A percentile compares a stretch with the other conserved stretches of the same genome.
Conservation (phyloP, 2,329 filamentous ascomycete genomes). For the Alternaria alternata region DNA sequence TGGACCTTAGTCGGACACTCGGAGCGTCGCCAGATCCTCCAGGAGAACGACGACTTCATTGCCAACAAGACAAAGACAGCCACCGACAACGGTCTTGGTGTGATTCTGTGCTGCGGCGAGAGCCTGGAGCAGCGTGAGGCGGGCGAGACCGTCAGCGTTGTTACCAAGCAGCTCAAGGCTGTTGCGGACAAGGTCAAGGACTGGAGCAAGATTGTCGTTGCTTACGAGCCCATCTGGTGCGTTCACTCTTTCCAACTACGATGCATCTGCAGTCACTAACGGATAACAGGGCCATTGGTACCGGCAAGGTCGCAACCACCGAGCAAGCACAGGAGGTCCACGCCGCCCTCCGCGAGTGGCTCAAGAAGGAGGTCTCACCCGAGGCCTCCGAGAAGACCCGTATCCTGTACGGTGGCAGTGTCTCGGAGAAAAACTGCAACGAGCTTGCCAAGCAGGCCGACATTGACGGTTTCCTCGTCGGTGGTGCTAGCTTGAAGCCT, state of each 20-base stretch:
- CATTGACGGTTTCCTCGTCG: conserved; percentile 98
- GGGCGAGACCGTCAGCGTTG: conserved; percentile 83
- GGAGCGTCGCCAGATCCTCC: conserved; percentile 88
- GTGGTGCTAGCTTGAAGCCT: conserved; percentile 95
- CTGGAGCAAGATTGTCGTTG: conserved; percentile 94
- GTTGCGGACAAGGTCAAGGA: conserved; percentile 80
- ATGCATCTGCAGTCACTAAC: conserved; percentile 18
- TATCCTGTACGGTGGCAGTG: conserved; percentile 95
- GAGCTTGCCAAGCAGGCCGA: conserved; percentile 91
- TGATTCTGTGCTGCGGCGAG: conserved; percentile 98
- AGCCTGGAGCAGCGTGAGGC: conserved; percentile 90
- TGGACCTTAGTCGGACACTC: conserved; percentile 96
- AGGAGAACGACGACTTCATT: conserved; percentile 83
- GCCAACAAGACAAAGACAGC: conserved; percentile 95
- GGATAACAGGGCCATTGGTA: conserved; percentile 72
- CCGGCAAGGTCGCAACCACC: conserved; percentile 66
- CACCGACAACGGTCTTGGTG: conserved; percentile 82
- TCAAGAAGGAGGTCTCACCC: conserved; percentile 75
- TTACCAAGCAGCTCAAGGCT: conserved; percentile 84
- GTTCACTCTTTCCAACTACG: background rate
- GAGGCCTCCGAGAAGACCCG: conserved; percentile 85
- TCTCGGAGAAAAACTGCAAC: conserved; percentile 97
- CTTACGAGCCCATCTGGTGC: conserved; percentile 99
- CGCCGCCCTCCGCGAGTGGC: conserved; percentile 88
- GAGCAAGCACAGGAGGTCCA: conserved; percentile 56